phyloP scores from a whole-genome alignment of 2,329 filamentous ascomycete species.

The Xylariaceae sp. region DNA sequence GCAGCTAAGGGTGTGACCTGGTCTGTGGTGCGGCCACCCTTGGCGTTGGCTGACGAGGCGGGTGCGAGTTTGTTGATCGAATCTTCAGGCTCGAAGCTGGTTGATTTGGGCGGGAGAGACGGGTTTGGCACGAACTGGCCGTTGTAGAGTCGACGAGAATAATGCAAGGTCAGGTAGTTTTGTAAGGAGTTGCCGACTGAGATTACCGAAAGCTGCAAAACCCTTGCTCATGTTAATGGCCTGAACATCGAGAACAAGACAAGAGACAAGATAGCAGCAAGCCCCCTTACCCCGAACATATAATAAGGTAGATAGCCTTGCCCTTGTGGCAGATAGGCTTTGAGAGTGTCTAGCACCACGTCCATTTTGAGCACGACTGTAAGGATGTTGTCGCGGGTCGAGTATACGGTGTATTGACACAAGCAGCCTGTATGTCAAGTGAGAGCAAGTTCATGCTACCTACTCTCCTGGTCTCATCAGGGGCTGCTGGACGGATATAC shows the following conservation, averaged over 20 bases:
- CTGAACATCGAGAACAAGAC: not conserved
- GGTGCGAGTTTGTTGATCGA: constrained; percentile 47
- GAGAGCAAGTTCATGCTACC: too few species aligned
- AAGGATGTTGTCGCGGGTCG: too few species aligned
- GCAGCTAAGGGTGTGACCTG: constrained; percentile 70
- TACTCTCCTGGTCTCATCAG: too few species aligned
- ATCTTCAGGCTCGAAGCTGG: constrained; percentile 46
- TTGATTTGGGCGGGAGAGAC: constrained; percentile 36
- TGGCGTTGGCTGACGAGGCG: constrained; percentile 35
- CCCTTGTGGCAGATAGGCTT: constrained; percentile 39
- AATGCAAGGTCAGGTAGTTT: constrained; percentile 72
- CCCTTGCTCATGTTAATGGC: constrained; percentile 3
- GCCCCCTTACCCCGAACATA: constrained; percentile 46
- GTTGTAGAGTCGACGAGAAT: constrained; percentile 83
- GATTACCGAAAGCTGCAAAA: constrained; percentile 66
- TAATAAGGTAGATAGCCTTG: constrained; percentile 55
- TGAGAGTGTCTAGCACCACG: constrained; percentile 40
- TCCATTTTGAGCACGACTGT: constrained; percentile 7
- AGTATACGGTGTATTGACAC: too few species aligned
- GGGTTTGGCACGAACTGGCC: constrained; percentile 53
- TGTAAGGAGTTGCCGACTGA: constrained; percentile 82
- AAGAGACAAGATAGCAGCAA: not conserved
- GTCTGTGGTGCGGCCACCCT: constrained; percentile 42
- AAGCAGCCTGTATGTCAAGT: too few species aligned
- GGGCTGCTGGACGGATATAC: too few species aligned